phyloP scores from a whole-genome alignment of 2,329 filamentous ascomycete genomes.

The Alternaria incomplexa region DNA sequence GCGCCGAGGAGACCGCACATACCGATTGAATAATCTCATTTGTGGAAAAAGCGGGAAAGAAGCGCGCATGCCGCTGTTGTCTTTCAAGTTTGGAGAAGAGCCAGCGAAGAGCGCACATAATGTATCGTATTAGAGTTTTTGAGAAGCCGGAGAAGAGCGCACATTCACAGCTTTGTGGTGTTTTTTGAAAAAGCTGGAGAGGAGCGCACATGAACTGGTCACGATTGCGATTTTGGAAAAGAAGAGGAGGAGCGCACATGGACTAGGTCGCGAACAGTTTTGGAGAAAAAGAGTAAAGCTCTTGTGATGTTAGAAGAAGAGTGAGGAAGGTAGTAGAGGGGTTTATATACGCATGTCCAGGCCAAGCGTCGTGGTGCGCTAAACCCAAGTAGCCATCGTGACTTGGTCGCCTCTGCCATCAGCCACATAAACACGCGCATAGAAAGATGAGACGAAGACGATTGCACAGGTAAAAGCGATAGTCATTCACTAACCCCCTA shows the following conservation, averaged over 20 bases:
- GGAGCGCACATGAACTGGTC: neutral
- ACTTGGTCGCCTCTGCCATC: no score
- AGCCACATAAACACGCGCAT: neutral
- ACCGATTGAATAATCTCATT: no score
- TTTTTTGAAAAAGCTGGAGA: neutral
- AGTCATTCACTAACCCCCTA: neutral
- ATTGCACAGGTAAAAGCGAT: neutral
- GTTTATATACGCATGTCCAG: neutral
- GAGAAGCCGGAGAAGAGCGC: no score
- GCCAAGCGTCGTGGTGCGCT: neutral
- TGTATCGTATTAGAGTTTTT: no score
- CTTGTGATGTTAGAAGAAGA: neutral
- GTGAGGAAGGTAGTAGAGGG: neutral
- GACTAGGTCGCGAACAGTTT: no score
- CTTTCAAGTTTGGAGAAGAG: neutral
- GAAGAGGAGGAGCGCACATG: no score
- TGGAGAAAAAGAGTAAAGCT: neutral
- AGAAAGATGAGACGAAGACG: neutral
- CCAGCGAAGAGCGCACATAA: neutral
- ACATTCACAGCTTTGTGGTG: no score
- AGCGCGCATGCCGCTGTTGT: neutral
- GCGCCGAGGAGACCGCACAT: neutral
- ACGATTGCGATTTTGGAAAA: no score
- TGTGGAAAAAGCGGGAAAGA: neutral
- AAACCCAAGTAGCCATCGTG: neutral